These are phyloP conservation scores for Phytopythium montanum DNA, from an alignment of 352 stramenopile species.

Conservation along the genomic window DNA sequence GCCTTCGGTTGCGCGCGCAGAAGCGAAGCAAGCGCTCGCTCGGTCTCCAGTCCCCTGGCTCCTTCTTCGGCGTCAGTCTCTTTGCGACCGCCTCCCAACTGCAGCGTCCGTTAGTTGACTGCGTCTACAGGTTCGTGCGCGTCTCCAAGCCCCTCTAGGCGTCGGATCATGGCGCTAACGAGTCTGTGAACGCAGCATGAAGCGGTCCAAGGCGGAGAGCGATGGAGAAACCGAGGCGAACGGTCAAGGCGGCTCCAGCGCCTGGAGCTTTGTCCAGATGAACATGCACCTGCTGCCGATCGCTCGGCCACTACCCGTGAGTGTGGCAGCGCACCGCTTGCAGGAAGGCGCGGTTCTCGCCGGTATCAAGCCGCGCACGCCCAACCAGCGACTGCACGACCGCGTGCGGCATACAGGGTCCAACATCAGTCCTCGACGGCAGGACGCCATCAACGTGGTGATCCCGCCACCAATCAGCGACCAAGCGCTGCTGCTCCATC, in stretches of 20 bases:
- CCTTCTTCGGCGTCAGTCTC: neutral
- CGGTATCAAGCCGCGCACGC: constrained; percentile 41
- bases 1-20: neutral
- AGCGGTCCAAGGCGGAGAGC: neutral
- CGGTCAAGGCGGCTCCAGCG: constrained; percentile 19
- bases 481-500: neutral
- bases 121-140: neutral
- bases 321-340: constrained; percentile 29
- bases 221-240: neutral
- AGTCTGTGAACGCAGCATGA: neutral
- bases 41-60: constrained; percentile 1
- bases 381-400: constrained; percentile 56
- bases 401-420: constrained; percentile 40
- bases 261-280: constrained; percentile 86
- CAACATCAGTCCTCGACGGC: constrained; percentile 69
- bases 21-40: neutral
- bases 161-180: neutral
- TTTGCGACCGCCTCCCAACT: neutral
- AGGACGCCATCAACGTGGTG: constrained; percentile 22
- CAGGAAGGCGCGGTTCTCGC: constrained; percentile 32
- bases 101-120: neutral
- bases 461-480: neutral
- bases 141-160: no score
- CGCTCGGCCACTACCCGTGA: constrained; percentile 58
- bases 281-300: constrained; percentile 83